Evolutionary conservation across 2,329 filamentous ascomycete genomes (phyloP).

Genomic region (Apiospora saccharicola): DNA sequence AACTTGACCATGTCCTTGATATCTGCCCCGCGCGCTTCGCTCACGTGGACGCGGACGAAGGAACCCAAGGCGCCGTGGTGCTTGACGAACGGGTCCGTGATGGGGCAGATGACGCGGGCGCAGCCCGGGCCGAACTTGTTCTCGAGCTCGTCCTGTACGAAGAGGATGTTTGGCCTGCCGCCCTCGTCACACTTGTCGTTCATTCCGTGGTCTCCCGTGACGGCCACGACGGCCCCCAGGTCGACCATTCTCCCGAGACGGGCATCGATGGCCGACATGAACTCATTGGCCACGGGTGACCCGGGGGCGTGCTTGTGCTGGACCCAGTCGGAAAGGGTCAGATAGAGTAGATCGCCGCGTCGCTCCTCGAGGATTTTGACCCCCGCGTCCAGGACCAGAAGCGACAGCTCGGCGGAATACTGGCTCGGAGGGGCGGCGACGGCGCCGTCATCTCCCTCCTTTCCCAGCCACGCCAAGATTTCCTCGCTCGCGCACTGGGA

Average conservation of each 20-base stretch:
- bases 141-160: conserved; percentile 47
- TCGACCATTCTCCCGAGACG: conserved; percentile 42
- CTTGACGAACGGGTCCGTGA: conserved; percentile 51
- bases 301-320: conserved; percentile 52
- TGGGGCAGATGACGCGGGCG: conserved; percentile 51
- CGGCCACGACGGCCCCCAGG: conserved; percentile 46
- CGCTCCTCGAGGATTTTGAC: conserved; percentile 49
- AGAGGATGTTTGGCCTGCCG: conserved; percentile 48
- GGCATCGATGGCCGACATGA: conserved; percentile 45
- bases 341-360: conserved; percentile 49
- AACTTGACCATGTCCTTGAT: background rate
- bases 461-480: conserved; percentile 36
- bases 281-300: conserved; percentile 45
- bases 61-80: conserved; percentile 52
- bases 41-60: conserved; percentile 50
- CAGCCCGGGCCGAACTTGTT: conserved; percentile 39
- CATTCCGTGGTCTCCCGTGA: conserved; percentile 54
- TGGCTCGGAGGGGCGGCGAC: conserved; percentile 46
- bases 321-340: conserved; percentile 54
- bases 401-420: conserved; percentile 52
- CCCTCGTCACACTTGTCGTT: conserved; percentile 46
- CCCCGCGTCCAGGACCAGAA: conserved; percentile 53
- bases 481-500: conserved; percentile 45
- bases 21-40: conserved; percentile 32
- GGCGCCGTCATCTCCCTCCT: conserved; percentile 45